Evolutionary conservation across 768 basidiomycete genomes (phyloP).

Genomic region (Tulasnella sp.): DNA sequence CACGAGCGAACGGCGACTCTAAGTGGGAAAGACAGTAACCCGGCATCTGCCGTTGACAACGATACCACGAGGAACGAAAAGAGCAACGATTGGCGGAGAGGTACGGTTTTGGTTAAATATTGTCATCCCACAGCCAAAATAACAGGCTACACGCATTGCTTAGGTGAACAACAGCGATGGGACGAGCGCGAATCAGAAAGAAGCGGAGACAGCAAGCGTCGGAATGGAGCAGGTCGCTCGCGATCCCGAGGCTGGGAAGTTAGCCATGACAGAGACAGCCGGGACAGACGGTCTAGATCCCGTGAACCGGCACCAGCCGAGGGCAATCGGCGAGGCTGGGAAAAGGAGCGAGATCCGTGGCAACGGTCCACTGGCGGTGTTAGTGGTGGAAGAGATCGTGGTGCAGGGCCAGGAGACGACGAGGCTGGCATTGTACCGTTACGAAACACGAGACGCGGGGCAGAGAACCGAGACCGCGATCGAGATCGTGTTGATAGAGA

Average conservation of each 20-base stretch:
- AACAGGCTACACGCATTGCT: background rate
- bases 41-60: constrained; percentile 24
- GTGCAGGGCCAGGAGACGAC: background rate
- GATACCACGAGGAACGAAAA: constrained; percentile 35
- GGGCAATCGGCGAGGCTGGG: constrained; percentile 6
- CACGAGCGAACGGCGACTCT: background rate
- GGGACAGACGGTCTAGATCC: constrained; percentile 11
- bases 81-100: constrained; percentile 79
- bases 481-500: constrained; percentile 28
- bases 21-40: constrained; percentile 22
- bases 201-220: constrained; percentile 41
- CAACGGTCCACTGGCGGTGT: background rate
- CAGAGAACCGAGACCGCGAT: constrained; percentile 20
- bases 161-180: constrained; percentile 28
- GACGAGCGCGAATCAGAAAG: constrained; percentile 33
- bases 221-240: constrained; percentile 51
- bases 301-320: constrained; percentile 13
- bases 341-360: constrained; percentile 10
- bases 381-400: constrained; percentile 1
- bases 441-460: constrained; percentile 23
- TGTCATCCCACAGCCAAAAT: background rate
- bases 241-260: constrained; percentile 36
- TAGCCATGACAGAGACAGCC: constrained; percentile 17
- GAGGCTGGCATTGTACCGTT: constrained; percentile 9
- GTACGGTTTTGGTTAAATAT: constrained; percentile 29